Evolutionary conservation across 73 alveolate species (phyloP).

Genomic region (Tetrahymena malaccensis): DNA sequence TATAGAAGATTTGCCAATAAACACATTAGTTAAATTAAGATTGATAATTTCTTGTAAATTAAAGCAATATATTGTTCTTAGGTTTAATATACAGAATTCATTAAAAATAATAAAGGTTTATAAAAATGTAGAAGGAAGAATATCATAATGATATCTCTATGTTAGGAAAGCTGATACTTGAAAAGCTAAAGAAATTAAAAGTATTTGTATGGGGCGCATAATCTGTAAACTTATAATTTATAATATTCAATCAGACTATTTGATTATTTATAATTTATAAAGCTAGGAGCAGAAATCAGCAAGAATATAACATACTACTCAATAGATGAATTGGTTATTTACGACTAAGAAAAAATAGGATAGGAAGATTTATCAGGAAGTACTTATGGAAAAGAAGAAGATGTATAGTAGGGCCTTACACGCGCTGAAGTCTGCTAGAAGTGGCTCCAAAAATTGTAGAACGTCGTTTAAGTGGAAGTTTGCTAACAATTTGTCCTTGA

Average conservation of each 20-base stretch:
- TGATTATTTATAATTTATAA: neutral
- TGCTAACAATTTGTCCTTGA: neutral
- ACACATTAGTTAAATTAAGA: neutral
- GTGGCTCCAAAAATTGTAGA: neutral
- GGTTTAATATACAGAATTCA: neutral
- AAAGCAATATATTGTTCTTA: neutral
- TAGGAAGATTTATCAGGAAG: neutral
- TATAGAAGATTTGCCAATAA: neutral
- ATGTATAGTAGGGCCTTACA: neutral
- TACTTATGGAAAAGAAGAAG: neutral
- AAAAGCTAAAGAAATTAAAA: neutral
- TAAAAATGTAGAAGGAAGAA: neutral
- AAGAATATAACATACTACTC: neutral
- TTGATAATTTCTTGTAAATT: too few relatives aligned
- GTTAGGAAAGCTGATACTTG: neutral
- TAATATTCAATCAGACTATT: neutral
- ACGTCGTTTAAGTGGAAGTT: neutral
- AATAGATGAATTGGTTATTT: neutral
- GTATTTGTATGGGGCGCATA: neutral
- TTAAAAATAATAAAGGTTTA: neutral
- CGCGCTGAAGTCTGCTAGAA: neutral
- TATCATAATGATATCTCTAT: neutral
- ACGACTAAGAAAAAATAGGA: neutral
- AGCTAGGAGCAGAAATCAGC: neutral
- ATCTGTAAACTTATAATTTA: neutral